Evolutionary conservation across 2,329 filamentous ascomycete species (phyloP), one percentile per base, ranked within the genome.

Genomic region (Pseudocercospora crystallina): DNA sequence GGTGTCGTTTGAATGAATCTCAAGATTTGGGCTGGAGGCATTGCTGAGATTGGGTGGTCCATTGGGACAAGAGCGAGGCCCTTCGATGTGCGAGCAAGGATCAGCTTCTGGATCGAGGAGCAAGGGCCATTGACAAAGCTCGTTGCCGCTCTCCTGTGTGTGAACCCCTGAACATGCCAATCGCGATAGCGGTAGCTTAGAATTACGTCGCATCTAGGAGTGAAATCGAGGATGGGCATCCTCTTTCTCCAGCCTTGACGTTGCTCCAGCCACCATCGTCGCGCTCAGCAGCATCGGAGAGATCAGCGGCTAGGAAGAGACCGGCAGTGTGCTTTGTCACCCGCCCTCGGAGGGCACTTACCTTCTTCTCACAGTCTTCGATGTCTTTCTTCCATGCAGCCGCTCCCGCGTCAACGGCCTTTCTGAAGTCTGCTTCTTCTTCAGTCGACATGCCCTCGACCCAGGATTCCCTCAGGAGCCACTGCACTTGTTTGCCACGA

Each of bases 401-500:
- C 8, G 20, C 30, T 12, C 15, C 12, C 29, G 14, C 34, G 2
- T 44, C 17, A 13, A 47, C 38, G 10, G 10, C 14, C 9, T 45
- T 32, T n/a, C 20, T 30, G 14, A 47, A 54, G 11, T 54, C 40
- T 9, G 34, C 12, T 9, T 30, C 20, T 11, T 38, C 43, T 11
- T 43, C 39, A 2, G 15, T 29, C 2, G 36, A 29, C 43, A 51
- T 44, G 12, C 52, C 52, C 17, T 48, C 17, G 13, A 20, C 35
- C 33, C 45, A 54, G 8, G 36, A 17, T 5, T 44, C 43, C 5
- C 31, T 34, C 26, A 36, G 35, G 12, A 54, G 43, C 52, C 52
- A 54, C 8, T 32, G 30, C 15, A 49, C 48, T 45, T 54, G 52
- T 37, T 40, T 39, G 15, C 52, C 47, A 2, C 52, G 48, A n/a